Evolutionary conservation across 495 filamentous ascomycete genomes (phyloP).

Genomic region (Zalerion maritima): DNA sequence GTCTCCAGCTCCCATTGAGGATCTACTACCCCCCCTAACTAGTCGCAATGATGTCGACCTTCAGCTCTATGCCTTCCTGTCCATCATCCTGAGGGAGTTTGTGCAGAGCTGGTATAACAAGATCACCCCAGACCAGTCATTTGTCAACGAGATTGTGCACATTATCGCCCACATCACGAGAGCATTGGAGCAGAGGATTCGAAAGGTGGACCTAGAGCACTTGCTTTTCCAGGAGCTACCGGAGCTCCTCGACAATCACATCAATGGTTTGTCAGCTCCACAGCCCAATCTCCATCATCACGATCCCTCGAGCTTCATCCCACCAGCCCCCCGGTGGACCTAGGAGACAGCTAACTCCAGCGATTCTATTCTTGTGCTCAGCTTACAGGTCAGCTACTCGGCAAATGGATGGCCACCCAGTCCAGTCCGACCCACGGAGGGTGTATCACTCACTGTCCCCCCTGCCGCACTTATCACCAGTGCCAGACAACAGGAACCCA

Average conservation of each 20-base stretch:
- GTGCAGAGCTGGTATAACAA: constrained; percentile 85
- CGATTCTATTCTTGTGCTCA: constrained; percentile 17
- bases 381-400: constrained; percentile 41
- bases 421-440: constrained; percentile 42
- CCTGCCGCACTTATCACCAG: constrained; percentile 62
- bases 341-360: too few species aligned
- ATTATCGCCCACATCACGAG: constrained; percentile 83
- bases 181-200: constrained; percentile 68
- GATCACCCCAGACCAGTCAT: constrained; percentile 76
- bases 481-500: constrained; percentile 41
- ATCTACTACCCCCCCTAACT: constrained; percentile 78
- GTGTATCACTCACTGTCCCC: constrained; percentile 78
- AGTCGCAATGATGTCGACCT: constrained; percentile 84
- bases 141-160: constrained; percentile 74
- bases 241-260: constrained; percentile 62
- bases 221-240: constrained; percentile 83
- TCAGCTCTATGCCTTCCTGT: constrained; percentile 81
- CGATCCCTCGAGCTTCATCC: constrained; percentile 1
- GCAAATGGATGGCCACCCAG: constrained; percentile 36
- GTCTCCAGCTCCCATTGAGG: constrained; percentile 41
- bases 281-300: constrained; percentile 2
- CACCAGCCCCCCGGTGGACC: too few species aligned
- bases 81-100: constrained; percentile 76
- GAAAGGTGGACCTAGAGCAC: constrained; percentile 67
- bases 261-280: constrained; percentile 47